These are phyloP conservation scores for Macrolepiota albuminosa DNA, from an alignment of 768 basidiomycete species.

Conservation along the genomic window DNA sequence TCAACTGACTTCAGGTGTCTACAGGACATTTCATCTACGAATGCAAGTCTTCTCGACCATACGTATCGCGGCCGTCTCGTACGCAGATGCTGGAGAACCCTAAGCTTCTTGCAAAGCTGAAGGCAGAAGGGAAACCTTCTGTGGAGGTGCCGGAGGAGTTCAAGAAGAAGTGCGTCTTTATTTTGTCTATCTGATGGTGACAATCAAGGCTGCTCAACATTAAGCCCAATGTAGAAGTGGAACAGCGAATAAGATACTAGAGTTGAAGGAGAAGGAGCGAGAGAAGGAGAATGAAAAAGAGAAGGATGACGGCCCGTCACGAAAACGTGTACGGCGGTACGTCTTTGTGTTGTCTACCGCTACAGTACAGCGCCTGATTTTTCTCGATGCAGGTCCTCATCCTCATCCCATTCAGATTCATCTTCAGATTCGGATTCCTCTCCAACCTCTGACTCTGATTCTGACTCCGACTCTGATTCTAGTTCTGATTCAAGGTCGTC, in stretches of 20 bases:
- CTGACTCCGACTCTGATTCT: constrained; percentile 13
- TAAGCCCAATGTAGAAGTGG: constrained; percentile 46
- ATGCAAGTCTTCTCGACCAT: constrained; percentile 79
- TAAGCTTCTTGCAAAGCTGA: constrained; percentile 57
- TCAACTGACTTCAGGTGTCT: background rate
- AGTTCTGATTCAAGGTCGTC: constrained; percentile 6
- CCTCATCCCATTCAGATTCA: background rate
- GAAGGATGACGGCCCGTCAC: constrained; percentile 33
- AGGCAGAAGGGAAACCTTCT: constrained; percentile 66
- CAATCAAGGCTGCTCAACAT: background rate
- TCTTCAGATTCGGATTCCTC: constrained; percentile 7
- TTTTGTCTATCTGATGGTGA: background rate
- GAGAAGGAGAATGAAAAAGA: constrained; percentile 34
- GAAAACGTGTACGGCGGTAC: constrained; percentile 34
- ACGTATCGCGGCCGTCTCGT: constrained; percentile 85
- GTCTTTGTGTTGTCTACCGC: constrained; percentile 5
- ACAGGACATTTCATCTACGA: constrained; percentile 88
- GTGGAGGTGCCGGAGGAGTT: constrained; percentile 92
- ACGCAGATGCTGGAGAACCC: constrained; percentile 86
- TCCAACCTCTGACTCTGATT: constrained; percentile 23
- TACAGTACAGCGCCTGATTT: background rate
- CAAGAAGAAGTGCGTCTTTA: constrained; percentile 59
- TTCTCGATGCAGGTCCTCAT: constrained; percentile 11
- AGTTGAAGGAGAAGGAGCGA: constrained; percentile 76
- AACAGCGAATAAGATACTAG: constrained; percentile 81